Percentiles rank a stretch among this genome's conserved stretches.
Evolutionary conservation across 345 rosid genomes (phyloP).

Genomic region (Jatropha curcas): DNA sequence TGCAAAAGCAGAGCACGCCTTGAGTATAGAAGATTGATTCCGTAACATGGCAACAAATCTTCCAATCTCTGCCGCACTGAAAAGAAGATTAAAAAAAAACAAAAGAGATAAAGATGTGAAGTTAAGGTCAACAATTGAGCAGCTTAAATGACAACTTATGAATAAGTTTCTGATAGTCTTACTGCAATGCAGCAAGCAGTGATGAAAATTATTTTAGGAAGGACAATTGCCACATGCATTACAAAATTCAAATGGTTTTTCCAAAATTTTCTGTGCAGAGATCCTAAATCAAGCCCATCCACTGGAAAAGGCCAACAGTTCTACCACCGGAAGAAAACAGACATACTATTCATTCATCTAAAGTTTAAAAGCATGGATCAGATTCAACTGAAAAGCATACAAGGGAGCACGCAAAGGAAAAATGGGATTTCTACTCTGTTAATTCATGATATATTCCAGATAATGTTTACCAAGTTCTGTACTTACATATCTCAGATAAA

Average conservation of each 20-base stretch:
- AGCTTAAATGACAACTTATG: background rate
- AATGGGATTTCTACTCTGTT: background rate
- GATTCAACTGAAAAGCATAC: background rate
- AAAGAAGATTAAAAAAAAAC: background rate
- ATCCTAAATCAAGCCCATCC: background rate
- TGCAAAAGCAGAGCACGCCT: slow-evolving; percentile 43
- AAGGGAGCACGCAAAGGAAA: background rate
- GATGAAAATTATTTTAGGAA: background rate
- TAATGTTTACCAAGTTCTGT: background rate
- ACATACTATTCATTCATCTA: background rate
- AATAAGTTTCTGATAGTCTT: background rate
- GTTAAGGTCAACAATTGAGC: background rate
- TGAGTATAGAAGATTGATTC: slow-evolving; percentile 34
- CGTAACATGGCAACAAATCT: slow-evolving; percentile 48
- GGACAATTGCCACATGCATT: background rate
- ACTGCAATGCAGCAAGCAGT: background rate
- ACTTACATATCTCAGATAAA: background rate
- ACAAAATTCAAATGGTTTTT: background rate
- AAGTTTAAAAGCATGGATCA: background rate
- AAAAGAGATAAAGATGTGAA: background rate
- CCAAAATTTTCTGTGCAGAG: background rate
- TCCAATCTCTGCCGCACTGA: slow-evolving; percentile 40
- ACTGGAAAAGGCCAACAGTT: background rate
- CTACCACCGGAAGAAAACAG: background rate
- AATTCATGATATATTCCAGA: background rate